Base-by-base conservation (phyloP, 2,329 filamentous ascomycete species). In the Phyllosticta citrichinensis region DNA sequence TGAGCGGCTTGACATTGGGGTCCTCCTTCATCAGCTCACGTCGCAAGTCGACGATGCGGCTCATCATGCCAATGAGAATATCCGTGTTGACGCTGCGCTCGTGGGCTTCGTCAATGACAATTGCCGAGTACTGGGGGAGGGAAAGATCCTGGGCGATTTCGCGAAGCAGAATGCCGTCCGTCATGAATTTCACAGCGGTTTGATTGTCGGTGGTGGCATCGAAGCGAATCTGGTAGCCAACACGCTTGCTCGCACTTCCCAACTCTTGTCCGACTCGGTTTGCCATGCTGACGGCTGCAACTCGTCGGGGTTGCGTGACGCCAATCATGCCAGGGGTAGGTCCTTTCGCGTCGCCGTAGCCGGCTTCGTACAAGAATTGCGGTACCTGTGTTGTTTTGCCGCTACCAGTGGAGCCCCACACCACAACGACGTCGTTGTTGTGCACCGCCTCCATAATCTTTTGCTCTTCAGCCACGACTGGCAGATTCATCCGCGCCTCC, bases 131-230 rank as follows among this genome's bases (percentile, higher is more conserved):
- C 67, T 95, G 95, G 56, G 82, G 84, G 53, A 99, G 76, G 0
- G 90, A 82, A 69, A 97, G 91, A 70, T 99, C 94, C 65, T 94
- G 87, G 0, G 89, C 87, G 59, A 97, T 87, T 74, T 99, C 94
- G 61, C 94, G 87, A 10, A 99, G 81, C 63, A 99, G 79, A 27
- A 99, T 91, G 81, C 94, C 94, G 73, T 99, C 94, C 0, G 94
- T 99, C 92, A 99, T 97, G 76, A 97, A 99, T 73, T 99, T 99
- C 72, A 99, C 84, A 5, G 90, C 88, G 0, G 94, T 99, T 58
- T 91, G 87, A 27, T 85, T 79, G 56, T 86, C 84, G 1, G 88
- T 86, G 0, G 87, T 93, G 56, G 88, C 91, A 70, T 99, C 94
- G 66, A 97, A 99, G 24, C 95, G 88, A 67, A 99, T 97, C 72